Evolutionary conservation across 139 green algal species (phyloP).

Genomic region (Closterium sp.): DNA sequence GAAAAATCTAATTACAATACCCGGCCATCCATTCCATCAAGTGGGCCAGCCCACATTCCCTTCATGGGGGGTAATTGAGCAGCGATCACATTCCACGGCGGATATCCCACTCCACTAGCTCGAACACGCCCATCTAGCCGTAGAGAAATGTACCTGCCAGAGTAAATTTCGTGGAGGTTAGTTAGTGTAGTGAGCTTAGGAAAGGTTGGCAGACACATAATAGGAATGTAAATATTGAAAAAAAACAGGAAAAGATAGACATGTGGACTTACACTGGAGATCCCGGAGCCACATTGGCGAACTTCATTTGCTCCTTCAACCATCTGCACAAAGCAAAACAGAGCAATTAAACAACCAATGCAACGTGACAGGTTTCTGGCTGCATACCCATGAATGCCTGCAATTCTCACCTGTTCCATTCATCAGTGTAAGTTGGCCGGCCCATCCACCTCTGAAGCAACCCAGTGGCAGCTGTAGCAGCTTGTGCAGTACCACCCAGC

Average conservation of each 20-base stretch:
- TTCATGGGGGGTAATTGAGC: conserved; percentile 33
- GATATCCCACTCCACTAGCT: conserved; percentile 34
- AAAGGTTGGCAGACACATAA: background rate
- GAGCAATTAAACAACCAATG: background rate
- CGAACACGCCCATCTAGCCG: conserved; percentile 28
- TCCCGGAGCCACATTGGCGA: conserved; percentile 15
- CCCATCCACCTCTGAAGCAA: conserved; percentile 16
- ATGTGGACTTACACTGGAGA: conserved; percentile 16
- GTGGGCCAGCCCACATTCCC: conserved; percentile 31
- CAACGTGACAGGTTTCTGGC: background rate
- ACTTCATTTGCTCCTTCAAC: conserved; percentile 38
- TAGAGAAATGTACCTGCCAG: conserved; percentile 30
- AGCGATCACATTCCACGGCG: background rate
- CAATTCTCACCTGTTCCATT: conserved; percentile 21
- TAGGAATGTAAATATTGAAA: background rate
- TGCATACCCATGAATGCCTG: background rate
- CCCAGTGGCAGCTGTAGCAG: background rate
- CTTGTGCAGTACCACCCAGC: too few species aligned
- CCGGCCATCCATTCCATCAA: conserved; percentile 37
- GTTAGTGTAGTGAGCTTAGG: background rate
- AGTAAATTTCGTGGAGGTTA: background rate
- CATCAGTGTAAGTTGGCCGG: conserved; percentile 25
- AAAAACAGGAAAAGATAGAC: background rate
- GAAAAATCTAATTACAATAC: background rate
- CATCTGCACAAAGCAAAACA: conserved; percentile 10